Evolutionary conservation across 176 grass and related monocot genomes (phyloP), one percentile per base, ranked within the genome.

Genomic region (Paspalum notatum): DNA sequence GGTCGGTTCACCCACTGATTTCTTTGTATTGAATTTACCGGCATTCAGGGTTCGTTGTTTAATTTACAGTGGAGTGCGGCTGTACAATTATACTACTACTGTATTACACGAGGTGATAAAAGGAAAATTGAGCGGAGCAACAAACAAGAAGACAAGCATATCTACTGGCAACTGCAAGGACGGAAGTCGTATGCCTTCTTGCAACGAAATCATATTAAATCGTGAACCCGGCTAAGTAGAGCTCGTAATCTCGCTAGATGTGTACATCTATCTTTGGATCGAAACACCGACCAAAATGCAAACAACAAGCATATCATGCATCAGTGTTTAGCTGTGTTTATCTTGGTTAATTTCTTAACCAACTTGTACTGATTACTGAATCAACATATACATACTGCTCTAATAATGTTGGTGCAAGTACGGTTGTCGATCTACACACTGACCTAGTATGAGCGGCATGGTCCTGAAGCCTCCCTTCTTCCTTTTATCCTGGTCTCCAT

Each of bases 401-500:
- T 16, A 5, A 32, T 63, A 41, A 68, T 71, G 27, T 8, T 8
- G 9, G 26, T 66, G 25, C 50, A 62, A 53, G 42, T 22, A 24
- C 27, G 12, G 48, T 18, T 53, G 14, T 62, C 13, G 38, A 44
- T 5, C 17, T 25, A 65, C 3, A 1, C 55, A 13, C 82, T 86
- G 75, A 94, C 92, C 92, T 22, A 94, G 72, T 72, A 94, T 91
- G 60, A 91, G 82, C 8, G 92, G 92, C 87, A 94, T 89, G 70
- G 92, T 94, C 84, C 67, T 87, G 89, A 91, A 84, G 43, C 92
- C 92, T 56, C 92, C 92, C 55, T 87, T 69, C 75, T 85, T 91
- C 79, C 24, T 82, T 81, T 62, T 78, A 46, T 62, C 72, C 12
- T 75, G 47, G 13, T 55, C 47, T 66, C 16, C 76, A 84, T 84